Percentiles rank a stretch among this genome's conserved stretches.
These are phyloP conservation scores for Gnomoniopsis smithogilvyi DNA, from an alignment of 2,329 filamentous ascomycete species.

Conservation along the genomic window DNA sequence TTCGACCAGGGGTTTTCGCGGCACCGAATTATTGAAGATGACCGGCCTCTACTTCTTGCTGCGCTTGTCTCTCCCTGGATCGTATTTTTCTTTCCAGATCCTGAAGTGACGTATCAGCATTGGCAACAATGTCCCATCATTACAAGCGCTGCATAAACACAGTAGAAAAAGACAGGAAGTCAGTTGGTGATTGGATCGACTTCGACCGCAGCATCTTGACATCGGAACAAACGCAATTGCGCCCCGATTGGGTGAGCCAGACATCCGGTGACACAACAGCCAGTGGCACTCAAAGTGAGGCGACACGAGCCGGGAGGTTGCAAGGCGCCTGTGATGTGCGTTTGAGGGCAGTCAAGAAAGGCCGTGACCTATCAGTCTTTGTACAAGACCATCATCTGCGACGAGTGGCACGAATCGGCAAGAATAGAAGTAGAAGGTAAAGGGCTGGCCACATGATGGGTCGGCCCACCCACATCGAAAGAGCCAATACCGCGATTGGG, in stretches of 20 bases:
- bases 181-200: background rate
- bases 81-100: conserved; percentile 99
- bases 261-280: conserved; percentile 1
- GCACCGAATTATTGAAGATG: too few species aligned
- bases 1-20: background rate
- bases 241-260: background rate
- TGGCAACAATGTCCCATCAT: background rate
- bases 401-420: background rate
- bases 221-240: background rate
- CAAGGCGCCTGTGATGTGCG: background rate
- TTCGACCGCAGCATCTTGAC: background rate
- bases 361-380: background rate
- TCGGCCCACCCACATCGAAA: background rate
- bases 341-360: background rate
- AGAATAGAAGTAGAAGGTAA: background rate
- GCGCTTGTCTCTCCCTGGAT: conserved; percentile 44
- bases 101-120: conserved; percentile 40
- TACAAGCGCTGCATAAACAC: conserved; percentile 1
- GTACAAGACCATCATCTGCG: background rate
- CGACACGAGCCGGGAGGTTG: background rate
- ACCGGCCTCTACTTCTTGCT: conserved; percentile 35
- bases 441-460: background rate
- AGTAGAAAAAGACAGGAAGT: background rate
- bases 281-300: background rate
- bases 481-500: background rate